Percentiles rank a stretch among this genome's conserved stretches.
Conservation (phyloP, 345 rosid genomes). For the Isatis tinctoria region DNA sequence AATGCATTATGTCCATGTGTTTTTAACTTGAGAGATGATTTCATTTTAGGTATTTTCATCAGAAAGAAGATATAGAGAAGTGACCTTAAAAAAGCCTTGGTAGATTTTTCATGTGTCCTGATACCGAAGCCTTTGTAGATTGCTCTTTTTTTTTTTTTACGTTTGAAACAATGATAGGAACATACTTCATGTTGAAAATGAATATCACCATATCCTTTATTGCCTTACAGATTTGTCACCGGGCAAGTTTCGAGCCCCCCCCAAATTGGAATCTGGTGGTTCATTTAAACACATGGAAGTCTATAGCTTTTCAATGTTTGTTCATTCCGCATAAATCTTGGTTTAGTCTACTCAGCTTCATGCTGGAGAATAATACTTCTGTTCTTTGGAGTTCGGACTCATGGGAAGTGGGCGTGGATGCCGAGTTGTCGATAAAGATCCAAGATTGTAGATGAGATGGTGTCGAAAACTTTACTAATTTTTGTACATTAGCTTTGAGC, state of each 20-base stretch:
- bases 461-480: constrained; percentile 25
- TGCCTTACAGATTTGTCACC: constrained; percentile 19
- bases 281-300: constrained; percentile 21
- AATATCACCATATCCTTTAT: constrained; percentile 22
- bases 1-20: constrained; percentile 26
- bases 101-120: constrained; percentile 16
- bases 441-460: constrained; percentile 23
- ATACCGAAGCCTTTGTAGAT: constrained; percentile 22
- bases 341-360: constrained; percentile 14
- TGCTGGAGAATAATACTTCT: constrained; percentile 26
- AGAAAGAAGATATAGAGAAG: constrained; percentile 21
- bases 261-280: constrained; percentile 10
- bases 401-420: constrained; percentile 1
- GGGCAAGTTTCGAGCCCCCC: background rate
- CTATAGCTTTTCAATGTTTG: constrained; percentile 20
- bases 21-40: constrained; percentile 12
- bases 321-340: constrained; percentile 24
- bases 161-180: constrained; percentile 17
- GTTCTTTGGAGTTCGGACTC: constrained; percentile 15
- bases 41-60: constrained; percentile 8
- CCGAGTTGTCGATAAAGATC: background rate
- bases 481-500: constrained; percentile 28
- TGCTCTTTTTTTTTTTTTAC: background rate
- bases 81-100: constrained; percentile 2
- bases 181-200: constrained; percentile 15